Base-by-base conservation (phyloP, 192 early-diverging fungal genomes). In the Coemansia sp. region DNA sequence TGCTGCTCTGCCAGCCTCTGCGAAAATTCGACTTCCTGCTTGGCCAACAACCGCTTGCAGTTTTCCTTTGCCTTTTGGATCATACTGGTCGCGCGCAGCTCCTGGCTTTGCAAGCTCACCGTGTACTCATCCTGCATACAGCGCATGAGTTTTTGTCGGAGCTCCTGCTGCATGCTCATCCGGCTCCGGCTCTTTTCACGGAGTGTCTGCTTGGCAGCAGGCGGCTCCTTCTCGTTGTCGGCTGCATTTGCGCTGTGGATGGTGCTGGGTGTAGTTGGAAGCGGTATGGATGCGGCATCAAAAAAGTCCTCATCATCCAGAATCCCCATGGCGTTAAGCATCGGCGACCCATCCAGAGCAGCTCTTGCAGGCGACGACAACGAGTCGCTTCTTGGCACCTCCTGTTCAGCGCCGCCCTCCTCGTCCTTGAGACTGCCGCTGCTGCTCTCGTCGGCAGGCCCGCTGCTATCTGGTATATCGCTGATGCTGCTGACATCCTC, bases 251-350 rank as follows among this genome's bases (percentile, higher is more conserved):
- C 15, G 11, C 28, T 23, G 26, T 27, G 35, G 2, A 40, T 19
- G n/a, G 49, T 47, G 3, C 30, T 44, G 10, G 72, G 72, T 6
- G 56, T 59, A 27, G 59, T 62, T 22, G 72, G 60, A 24, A 69
- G 34, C 30, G 55, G 59, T 33, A 44, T 46, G 6, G 64, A 55
- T 9, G 54, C 55, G 1, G 59, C 50, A 28, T 58, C 42, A 10
- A 62, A 25, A 0, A 58, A 27, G 15, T 53, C 58, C 3, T 51
- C 19, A 14, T 64, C 62, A 13, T n/a, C n/a, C n/a, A n/a, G n/a
- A n/a, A n/a, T n/a, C n/a, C n/a, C n/a, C n/a, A n/a, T n/a, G n/a
- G n/a, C n/a, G n/a, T n/a, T n/a, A n/a, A n/a, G 48, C 35, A 11
- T 9, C 38, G 13, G 15, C 13, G n/a, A n/a, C n/a, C n/a, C n/a